phyloP scores from a whole-genome alignment of 768 basidiomycete species.

The Serendipita vermifera region DNA sequence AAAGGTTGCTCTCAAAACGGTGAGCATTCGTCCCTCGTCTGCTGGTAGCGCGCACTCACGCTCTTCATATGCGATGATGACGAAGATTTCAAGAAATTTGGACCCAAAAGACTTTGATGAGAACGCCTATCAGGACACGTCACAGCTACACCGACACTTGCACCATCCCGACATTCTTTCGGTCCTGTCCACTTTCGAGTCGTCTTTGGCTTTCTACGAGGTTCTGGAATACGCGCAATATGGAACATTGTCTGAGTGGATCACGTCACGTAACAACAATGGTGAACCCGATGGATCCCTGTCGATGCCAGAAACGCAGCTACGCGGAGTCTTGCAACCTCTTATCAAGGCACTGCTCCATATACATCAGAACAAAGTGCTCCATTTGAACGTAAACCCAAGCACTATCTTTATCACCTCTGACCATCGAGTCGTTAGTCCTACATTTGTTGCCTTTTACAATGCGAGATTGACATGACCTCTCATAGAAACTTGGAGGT shows the following conservation, averaged over 20 bases:
- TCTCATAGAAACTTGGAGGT: no score
- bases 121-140: not conserved
- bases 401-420: not conserved
- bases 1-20: not conserved
- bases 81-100: not conserved
- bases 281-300: not conserved
- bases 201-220: not conserved
- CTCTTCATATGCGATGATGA: not conserved
- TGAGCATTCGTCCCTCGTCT: not conserved
- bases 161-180: slow-evolving; percentile 6
- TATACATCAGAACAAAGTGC: not conserved
- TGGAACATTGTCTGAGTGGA: not conserved
- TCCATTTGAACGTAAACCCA: not conserved
- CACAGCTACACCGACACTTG: not conserved
- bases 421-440: not conserved
- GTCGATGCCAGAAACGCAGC: not conserved
- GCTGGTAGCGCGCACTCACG: not conserved
- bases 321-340: slow-evolving; percentile 1
- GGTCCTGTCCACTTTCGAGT: not conserved
- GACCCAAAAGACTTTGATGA: not conserved
- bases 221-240: not conserved
- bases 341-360: not conserved
- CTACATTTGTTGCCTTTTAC: no score
- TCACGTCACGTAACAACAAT: no score
- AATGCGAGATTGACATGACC: no score